Percentiles rank a stretch among this genome's conserved stretches.
phyloP scores from a whole-genome alignment of 495 filamentous ascomycete genomes.

The Viridothelium virens region DNA sequence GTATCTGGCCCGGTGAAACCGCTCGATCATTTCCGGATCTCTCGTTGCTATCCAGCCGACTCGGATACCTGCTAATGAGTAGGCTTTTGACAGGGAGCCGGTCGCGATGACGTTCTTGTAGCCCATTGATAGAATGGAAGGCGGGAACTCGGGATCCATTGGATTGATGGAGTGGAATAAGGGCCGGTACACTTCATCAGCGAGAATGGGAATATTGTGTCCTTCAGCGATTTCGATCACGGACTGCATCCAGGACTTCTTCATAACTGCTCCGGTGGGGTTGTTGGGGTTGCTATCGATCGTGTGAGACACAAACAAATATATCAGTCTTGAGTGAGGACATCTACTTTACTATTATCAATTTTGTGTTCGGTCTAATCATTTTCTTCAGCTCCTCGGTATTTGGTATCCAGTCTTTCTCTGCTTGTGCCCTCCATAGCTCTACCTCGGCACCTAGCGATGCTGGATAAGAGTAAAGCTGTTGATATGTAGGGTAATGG shows the following conservation, averaged over 20 bases:
- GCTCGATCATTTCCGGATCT: slow-evolving; percentile 53
- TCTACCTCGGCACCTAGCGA: slow-evolving; percentile 75
- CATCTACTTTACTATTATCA: slow-evolving; percentile 57
- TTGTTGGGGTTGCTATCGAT: slow-evolving; percentile 76
- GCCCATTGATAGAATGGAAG: slow-evolving; percentile 60
- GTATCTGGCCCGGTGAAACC: slow-evolving; percentile 59
- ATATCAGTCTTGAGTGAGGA: neutral
- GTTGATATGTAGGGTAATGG: slow-evolving; percentile 85
- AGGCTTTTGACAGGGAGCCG: slow-evolving; percentile 80
- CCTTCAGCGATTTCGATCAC: slow-evolving; percentile 58
- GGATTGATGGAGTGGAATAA: slow-evolving; percentile 71
- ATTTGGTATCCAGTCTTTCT: slow-evolving; percentile 60
- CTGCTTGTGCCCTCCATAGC: slow-evolving; percentile 63
- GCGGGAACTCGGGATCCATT: slow-evolving; percentile 50
- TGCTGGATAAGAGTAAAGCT: slow-evolving; percentile 69
- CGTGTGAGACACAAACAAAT: neutral
- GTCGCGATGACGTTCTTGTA: slow-evolving; percentile 66
- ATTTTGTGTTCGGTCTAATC: slow-evolving; percentile 67
- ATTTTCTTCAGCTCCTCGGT: slow-evolving; percentile 58
- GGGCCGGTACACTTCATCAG: slow-evolving; percentile 83
- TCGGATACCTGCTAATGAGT: slow-evolving; percentile 73
- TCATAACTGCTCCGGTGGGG: slow-evolving; percentile 69
- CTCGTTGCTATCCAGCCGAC: slow-evolving; percentile 77
- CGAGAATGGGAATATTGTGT: slow-evolving; percentile 58
- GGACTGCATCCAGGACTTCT: slow-evolving; percentile 48